Evolutionary conservation across 108 stramenopile species (phyloP).

Genomic region (Nitzschia inconspicua): DNA sequence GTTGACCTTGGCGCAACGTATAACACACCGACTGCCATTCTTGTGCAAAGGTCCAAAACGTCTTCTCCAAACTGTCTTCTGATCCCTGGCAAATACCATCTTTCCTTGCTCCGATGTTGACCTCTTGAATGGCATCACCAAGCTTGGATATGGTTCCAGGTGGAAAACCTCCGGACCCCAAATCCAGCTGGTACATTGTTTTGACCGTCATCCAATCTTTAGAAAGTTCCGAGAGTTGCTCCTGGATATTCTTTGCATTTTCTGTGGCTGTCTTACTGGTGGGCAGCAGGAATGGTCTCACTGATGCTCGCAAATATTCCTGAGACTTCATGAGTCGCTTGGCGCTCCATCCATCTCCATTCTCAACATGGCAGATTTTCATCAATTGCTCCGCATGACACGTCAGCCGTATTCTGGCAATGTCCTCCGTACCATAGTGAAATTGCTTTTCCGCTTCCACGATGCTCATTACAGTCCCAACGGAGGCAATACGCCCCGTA

Average conservation of each 20-base stretch:
- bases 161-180: conserved; percentile 25
- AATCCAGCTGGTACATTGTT: conserved; percentile 45
- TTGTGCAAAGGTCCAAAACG: conserved; percentile 58
- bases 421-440: not conserved
- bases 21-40: conserved; percentile 72
- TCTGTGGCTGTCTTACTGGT: not conserved
- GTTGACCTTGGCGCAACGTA: conserved; percentile 47
- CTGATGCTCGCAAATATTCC: conserved; percentile 46
- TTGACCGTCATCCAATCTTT: conserved; percentile 42
- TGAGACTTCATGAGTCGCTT: conserved; percentile 29
- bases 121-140: conserved; percentile 12
- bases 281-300: not conserved
- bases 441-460: conserved; percentile 31
- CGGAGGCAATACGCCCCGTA: conserved; percentile 57
- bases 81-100: not conserved
- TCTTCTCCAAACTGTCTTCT: not conserved
- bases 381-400: conserved; percentile 45
- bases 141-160: conserved; percentile 11
- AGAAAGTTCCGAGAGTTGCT: conserved; percentile 8
- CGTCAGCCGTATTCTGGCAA: conserved; percentile 22
- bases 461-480: conserved; percentile 59
- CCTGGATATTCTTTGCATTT: not conserved
- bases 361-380: conserved; percentile 45
- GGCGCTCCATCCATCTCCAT: conserved; percentile 26
- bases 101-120: not conserved